Evolutionary conservation across 108 stramenopile species (phyloP).

Genomic region (Conticribra guillardii): DNA sequence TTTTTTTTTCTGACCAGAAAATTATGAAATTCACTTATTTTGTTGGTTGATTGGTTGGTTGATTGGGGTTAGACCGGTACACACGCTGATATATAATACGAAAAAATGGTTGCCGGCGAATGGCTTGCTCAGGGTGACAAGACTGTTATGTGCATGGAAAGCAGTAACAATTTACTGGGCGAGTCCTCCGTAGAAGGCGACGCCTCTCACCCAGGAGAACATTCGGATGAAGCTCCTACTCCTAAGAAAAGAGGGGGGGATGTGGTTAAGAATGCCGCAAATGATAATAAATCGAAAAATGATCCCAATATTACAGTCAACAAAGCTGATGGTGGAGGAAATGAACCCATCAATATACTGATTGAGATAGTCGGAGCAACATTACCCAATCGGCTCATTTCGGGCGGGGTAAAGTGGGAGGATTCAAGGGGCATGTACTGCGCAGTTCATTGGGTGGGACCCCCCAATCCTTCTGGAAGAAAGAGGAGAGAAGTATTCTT

Average conservation of each 20-base stretch:
- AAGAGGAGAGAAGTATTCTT: slow-evolving; percentile 12
- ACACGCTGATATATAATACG: neutral
- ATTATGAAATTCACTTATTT: too few species aligned
- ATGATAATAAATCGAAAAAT: neutral
- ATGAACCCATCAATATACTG: neutral
- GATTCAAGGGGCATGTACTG: slow-evolving; percentile 34
- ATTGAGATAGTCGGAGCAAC: slow-evolving; percentile 43
- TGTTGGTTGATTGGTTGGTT: too few species aligned
- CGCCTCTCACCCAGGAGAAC: neutral
- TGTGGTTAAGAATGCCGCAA: neutral
- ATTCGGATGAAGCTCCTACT: neutral
- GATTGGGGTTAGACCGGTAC: too few species aligned
- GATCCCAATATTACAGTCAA: neutral
- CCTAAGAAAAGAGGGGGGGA: neutral
- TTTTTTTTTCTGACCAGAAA: too few species aligned
- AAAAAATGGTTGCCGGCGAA: neutral
- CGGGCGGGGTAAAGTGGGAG: neutral
- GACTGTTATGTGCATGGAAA: neutral
- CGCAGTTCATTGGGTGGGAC: slow-evolving; percentile 36
- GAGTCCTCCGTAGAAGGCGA: too few species aligned
- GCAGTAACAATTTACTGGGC: neutral
- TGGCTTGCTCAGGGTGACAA: neutral
- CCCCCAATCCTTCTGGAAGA: slow-evolving; percentile 14
- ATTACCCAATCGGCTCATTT: neutral
- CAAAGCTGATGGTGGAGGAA: neutral